Conservation (phyloP, 345 rosid species). For the Raphanus raphanistrum region DNA sequence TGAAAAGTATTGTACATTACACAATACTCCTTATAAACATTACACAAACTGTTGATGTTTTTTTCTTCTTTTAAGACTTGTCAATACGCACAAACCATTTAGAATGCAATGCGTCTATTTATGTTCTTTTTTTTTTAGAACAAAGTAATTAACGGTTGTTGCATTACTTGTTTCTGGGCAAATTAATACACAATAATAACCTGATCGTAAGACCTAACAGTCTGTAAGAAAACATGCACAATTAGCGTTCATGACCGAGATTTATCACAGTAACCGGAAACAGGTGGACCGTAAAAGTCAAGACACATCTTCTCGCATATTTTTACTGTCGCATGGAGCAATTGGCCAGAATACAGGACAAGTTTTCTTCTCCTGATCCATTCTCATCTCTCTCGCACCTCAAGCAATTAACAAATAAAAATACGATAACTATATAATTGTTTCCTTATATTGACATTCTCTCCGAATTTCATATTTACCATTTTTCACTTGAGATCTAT, state of each 20-base stretch:
- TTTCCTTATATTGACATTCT: too few species aligned
- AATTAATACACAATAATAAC: not conserved
- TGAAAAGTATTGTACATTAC: not conserved
- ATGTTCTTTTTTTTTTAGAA: too few species aligned
- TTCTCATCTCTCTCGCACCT: slow-evolving; percentile 34
- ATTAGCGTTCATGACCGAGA: not conserved
- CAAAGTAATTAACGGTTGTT: not conserved
- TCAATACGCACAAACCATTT: not conserved
- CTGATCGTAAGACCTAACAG: not conserved
- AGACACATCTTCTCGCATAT: slow-evolving; percentile 22
- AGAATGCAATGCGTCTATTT: not conserved
- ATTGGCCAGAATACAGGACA: slow-evolving; percentile 23
- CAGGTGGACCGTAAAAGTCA: slow-evolving; percentile 18
- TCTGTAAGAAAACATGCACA: slow-evolving; percentile 18
- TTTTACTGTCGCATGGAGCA: slow-evolving; percentile 25
- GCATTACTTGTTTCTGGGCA: not conserved
- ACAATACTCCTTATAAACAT: not conserved
- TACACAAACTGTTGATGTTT: not conserved
- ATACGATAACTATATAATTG: too few species aligned
- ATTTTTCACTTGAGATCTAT: too few species aligned
- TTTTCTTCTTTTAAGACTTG: not conserved
- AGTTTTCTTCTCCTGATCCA: not conserved
- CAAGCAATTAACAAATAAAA: not conserved
- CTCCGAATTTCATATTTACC: too few species aligned
- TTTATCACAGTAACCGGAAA: slow-evolving; percentile 14